phyloP scores from a whole-genome alignment of 208 protist species.

The Trichomonas vaginalis region DNA sequence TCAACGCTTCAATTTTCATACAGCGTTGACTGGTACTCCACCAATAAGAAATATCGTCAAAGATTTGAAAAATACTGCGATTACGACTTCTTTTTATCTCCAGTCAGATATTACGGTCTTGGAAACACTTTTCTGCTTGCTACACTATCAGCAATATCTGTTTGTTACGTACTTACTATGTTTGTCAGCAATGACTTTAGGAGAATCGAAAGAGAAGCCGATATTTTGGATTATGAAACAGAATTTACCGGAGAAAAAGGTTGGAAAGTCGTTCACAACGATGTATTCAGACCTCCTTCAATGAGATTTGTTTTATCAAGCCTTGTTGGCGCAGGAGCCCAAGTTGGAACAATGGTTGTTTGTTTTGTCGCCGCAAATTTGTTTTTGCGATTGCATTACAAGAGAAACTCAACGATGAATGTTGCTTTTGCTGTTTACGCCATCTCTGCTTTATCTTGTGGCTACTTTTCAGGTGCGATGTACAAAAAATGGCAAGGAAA shows the following conservation, averaged over 20 bases:
- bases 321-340: not conserved
- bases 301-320: not conserved
- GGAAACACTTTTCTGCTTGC: not conserved
- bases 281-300: constrained; percentile 36
- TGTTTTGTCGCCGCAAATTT: not conserved
- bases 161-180: not conserved
- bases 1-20: not conserved
- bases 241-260: constrained; percentile 28
- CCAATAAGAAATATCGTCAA: not conserved
- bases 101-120: not conserved
- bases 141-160: not conserved
- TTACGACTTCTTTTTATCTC: not conserved
- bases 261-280: constrained; percentile 40
- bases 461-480: not conserved
- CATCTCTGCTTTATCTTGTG: not conserved
- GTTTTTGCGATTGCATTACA: not conserved
- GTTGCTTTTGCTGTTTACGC: not conserved
- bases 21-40: not conserved
- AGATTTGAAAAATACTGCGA: not conserved
- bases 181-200: not conserved
- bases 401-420: not conserved
- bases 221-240: not conserved
- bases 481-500: not conserved
- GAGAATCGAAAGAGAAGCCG: not conserved
- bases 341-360: not conserved